These are phyloP conservation scores for Butyriboletus loyo DNA, from an alignment of 768 basidiomycete genomes.

Conservation along the genomic window DNA sequence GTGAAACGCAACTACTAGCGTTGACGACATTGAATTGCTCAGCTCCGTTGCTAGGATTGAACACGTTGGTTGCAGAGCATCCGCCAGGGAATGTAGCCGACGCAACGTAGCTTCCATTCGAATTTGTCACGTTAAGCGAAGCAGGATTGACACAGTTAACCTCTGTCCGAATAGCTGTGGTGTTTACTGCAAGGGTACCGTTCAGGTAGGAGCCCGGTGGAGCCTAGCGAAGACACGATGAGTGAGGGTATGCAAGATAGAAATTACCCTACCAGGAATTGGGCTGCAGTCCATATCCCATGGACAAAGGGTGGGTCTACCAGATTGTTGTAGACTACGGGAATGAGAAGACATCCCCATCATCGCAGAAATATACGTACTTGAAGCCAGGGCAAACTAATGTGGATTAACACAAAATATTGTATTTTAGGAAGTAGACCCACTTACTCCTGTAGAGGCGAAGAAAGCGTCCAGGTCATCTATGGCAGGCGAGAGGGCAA, in stretches of 20 bases:
- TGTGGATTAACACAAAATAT: slow-evolving; percentile 18
- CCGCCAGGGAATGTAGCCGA: slow-evolving; percentile 45
- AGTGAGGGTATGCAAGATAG: background rate
- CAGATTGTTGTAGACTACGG: slow-evolving; percentile 36
- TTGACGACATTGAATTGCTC: slow-evolving; percentile 52
- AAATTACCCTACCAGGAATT: slow-evolving; percentile 43
- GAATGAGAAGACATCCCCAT: background rate
- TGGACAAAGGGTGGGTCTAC: slow-evolving; percentile 58
- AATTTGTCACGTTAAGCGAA: slow-evolving; percentile 23
- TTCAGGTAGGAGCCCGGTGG: slow-evolving; percentile 45
- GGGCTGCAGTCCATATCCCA: slow-evolving; percentile 50
- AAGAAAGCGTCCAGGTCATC: slow-evolving; percentile 49
- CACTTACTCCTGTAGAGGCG: slow-evolving; percentile 55
- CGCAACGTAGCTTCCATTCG: slow-evolving; percentile 34
- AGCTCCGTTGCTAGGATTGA: slow-evolving; percentile 37
- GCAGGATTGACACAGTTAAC: slow-evolving; percentile 46
- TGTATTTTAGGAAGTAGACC: background rate
- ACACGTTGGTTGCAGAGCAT: slow-evolving; percentile 39
- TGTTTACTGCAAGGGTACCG: slow-evolving; percentile 50
- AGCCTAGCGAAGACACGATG: slow-evolving; percentile 33
- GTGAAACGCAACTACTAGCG: slow-evolving; percentile 29
- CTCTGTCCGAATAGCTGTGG: slow-evolving; percentile 44
- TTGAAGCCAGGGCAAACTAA: slow-evolving; percentile 33
- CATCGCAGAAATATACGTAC: slow-evolving; percentile 7
- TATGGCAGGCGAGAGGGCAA: slow-evolving; percentile 47